These are phyloP conservation scores for Trametes maxima DNA, from an alignment of 768 basidiomycete genomes.

Conservation along the genomic window DNA sequence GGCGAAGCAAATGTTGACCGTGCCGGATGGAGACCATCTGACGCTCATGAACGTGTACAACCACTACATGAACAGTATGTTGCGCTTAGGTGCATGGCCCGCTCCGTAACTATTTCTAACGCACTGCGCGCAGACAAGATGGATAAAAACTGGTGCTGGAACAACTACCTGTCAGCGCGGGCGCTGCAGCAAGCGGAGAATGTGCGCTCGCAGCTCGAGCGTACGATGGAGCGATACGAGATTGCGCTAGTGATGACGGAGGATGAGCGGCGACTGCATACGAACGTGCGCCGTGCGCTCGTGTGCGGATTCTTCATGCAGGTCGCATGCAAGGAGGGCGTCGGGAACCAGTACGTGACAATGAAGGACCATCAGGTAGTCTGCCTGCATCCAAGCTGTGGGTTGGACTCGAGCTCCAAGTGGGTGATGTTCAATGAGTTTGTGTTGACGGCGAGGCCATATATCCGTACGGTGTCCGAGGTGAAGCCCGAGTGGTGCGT, in stretches of 20 bases:
- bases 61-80: slow-evolving; percentile 80
- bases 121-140: slow-evolving; percentile 54
- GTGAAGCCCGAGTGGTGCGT: slow-evolving; percentile 83
- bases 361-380: slow-evolving; percentile 87
- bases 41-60: slow-evolving; percentile 96
- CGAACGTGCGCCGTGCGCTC: slow-evolving; percentile 78
- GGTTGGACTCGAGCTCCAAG: slow-evolving; percentile 83
- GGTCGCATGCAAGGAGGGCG: slow-evolving; percentile 91
- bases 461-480: slow-evolving; percentile 90
- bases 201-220: slow-evolving; percentile 84
- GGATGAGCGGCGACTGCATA: slow-evolving; percentile 54
- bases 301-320: slow-evolving; percentile 99
- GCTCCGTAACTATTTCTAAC: background rate
- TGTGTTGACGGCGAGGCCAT: slow-evolving; percentile 84
- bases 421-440: slow-evolving; percentile 97
- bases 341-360: slow-evolving; percentile 75
- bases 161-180: slow-evolving; percentile 81
- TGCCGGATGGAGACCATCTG: slow-evolving; percentile 96
- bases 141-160: slow-evolving; percentile 90
- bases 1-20: slow-evolving; percentile 84
- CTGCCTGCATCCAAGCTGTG: slow-evolving; percentile 82
- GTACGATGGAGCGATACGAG: slow-evolving; percentile 90
- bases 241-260: slow-evolving; percentile 72
- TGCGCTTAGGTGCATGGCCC: background rate
- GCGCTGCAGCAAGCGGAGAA: slow-evolving; percentile 92